Percentiles rank a stretch among this genome's conserved stretches.
Evolutionary conservation across 2,329 filamentous ascomycete species (phyloP).

Genomic region (Aspergillus candidus): DNA sequence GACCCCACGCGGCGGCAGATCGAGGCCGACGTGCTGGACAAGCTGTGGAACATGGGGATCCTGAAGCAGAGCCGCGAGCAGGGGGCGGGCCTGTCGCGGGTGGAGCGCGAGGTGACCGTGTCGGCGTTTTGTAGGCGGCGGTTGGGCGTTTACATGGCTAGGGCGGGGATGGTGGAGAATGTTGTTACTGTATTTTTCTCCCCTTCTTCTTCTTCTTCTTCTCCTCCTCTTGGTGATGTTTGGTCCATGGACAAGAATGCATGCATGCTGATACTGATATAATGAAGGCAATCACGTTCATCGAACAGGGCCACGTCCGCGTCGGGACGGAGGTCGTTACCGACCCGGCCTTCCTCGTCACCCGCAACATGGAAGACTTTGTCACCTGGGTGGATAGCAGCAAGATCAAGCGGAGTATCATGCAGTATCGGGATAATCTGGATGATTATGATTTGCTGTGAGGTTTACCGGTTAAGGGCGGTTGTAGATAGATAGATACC

Average conservation of each 20-base stretch:
- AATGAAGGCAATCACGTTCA: conserved; percentile 57
- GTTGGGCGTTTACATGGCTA: conserved; percentile 84
- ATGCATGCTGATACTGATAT: conserved; percentile 9
- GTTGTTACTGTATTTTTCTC: conserved; percentile 60
- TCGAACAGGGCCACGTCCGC: conserved; percentile 90
- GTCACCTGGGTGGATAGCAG: conserved; percentile 93
- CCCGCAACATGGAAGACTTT: conserved; percentile 87
- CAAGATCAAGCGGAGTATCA: conserved; percentile 94
- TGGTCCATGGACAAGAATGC: too few relatives aligned
- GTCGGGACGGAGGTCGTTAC: conserved; percentile 87
- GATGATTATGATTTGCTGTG: conserved; percentile 91
- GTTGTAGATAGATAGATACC: conserved; percentile 6
- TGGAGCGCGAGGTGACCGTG: conserved; percentile 85
- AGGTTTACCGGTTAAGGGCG: conserved; percentile 19
- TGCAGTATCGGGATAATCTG: conserved; percentile 89
- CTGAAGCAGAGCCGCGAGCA: conserved; percentile 69
- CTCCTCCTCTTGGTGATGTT: conserved; percentile 3
- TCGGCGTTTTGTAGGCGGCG: conserved; percentile 78
- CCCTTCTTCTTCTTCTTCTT: conserved; percentile 6
- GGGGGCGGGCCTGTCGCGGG: conserved; percentile 60
- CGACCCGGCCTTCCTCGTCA: conserved; percentile 84
- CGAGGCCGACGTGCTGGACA: conserved; percentile 81
- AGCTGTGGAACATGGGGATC: conserved; percentile 88
- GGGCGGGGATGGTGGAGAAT: conserved; percentile 85
- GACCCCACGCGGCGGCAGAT: conserved; percentile 74